Evolutionary conservation across 352 stramenopile genomes (phyloP).

Genomic region (Achlya hypogyna): DNA sequence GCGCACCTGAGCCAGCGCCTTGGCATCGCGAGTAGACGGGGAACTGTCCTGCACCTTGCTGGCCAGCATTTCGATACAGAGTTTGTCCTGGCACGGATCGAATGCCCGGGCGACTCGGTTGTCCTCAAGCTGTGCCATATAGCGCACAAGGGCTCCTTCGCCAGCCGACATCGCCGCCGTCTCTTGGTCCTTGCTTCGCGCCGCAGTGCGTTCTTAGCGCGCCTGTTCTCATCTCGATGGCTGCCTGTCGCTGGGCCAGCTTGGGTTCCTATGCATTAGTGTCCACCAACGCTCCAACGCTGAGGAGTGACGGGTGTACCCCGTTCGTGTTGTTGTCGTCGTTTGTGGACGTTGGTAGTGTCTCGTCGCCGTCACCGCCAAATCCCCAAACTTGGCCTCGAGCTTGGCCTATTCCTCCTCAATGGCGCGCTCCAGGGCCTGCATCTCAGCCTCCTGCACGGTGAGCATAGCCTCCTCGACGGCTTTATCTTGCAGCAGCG

Average conservation of each 20-base stretch:
- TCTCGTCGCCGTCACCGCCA: neutral
- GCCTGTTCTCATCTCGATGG: neutral
- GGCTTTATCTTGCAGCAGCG: constrained; percentile 8
- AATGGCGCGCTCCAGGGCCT: constrained; percentile 6
- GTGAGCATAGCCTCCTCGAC: constrained; percentile 4
- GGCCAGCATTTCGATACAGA: neutral
- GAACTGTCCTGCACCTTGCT: neutral
- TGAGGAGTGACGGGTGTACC: too few relatives aligned
- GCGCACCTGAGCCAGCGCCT: neutral
- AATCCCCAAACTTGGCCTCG: constrained; percentile 6
- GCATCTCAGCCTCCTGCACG: constrained; percentile 12
- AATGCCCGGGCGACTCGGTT: constrained; percentile 6
- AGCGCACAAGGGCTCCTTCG: neutral
- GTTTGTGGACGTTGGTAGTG: neutral
- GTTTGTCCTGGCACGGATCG: constrained; percentile 24
- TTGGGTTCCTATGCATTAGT: too few relatives aligned
- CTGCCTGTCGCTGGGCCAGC: neutral
- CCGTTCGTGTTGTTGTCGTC: neutral
- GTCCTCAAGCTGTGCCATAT: neutral
- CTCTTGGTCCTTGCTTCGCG: neutral
- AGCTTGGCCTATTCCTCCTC: constrained; percentile 19
- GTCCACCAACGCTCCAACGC: too few relatives aligned
- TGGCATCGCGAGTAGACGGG: neutral
- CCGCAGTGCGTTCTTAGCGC: neutral
- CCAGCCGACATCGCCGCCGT: too few relatives aligned